phyloP scores from a whole-genome alignment of 139 green algal genomes.

The Chlorella sp. region DNA sequence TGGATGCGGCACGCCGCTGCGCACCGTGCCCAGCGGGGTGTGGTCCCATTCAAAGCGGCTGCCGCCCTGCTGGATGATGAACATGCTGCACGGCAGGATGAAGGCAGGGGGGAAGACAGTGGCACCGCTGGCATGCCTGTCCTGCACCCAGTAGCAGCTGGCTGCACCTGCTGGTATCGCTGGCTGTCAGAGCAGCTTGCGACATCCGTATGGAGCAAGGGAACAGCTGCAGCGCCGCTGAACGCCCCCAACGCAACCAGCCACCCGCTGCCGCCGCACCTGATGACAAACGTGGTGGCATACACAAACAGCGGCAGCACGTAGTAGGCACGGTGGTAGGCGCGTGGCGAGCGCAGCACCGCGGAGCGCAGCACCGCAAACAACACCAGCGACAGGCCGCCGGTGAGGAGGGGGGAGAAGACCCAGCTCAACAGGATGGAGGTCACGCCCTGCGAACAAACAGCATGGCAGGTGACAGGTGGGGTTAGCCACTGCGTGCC shows the following conservation, averaged over 20 bases:
- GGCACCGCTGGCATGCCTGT: too few relatives aligned
- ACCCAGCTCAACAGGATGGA: conserved; percentile 66
- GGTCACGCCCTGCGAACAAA: conserved; percentile 43
- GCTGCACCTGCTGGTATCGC: too few relatives aligned
- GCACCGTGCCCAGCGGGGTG: conserved; percentile 17
- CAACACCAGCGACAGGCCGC: neutral
- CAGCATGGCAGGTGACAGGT: too few relatives aligned
- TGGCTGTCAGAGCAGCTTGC: too few relatives aligned
- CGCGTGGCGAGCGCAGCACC: conserved; percentile 28
- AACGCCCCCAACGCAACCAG: neutral
- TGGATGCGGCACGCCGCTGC: too few relatives aligned
- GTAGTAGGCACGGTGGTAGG: conserved; percentile 28
- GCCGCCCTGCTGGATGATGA: conserved; percentile 71
- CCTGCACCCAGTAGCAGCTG: too few relatives aligned
- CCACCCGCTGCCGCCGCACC: too few relatives aligned
- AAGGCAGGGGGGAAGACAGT: too few relatives aligned
- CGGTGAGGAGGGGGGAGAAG: conserved; percentile 57
- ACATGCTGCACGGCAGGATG: conserved; percentile 38
- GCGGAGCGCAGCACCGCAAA: conserved; percentile 1
- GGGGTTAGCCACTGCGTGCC: too few relatives aligned
- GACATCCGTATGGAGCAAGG: too few relatives aligned
- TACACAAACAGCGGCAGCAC: conserved; percentile 40
- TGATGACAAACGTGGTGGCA: conserved; percentile 49
- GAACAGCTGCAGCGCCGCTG: too few relatives aligned
- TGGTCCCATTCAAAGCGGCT: conserved; percentile 9